Evolutionary conservation across 1,284 basidiomycete genomes (phyloP).

Genomic region (Apiotrichum montevideense): DNA sequence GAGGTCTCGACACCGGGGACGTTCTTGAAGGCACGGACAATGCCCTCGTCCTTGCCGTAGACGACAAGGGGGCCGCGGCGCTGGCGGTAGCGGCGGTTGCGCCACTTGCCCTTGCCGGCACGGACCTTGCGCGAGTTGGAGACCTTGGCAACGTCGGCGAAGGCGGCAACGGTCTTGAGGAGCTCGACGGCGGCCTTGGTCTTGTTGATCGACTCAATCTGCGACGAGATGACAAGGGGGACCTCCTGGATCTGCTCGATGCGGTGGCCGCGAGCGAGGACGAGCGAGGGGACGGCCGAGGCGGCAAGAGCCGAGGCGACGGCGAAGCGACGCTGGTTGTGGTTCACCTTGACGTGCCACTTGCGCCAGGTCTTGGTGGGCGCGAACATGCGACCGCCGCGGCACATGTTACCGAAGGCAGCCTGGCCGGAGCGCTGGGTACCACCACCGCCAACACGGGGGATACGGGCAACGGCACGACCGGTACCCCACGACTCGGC

Average conservation of each 20-base stretch:
- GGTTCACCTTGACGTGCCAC: slow-evolving; percentile 99
- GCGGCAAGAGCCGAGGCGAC: slow-evolving; percentile 97
- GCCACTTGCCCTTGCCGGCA: slow-evolving; percentile 95
- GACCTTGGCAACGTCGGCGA: slow-evolving; percentile 91
- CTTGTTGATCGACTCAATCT: slow-evolving; percentile 83
- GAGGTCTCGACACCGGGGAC: slow-evolving; percentile 96
- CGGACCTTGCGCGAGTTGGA: slow-evolving; percentile 96
- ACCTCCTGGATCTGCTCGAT: slow-evolving; percentile 97
- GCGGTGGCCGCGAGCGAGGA: slow-evolving; percentile 97
- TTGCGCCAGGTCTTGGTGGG: slow-evolving; percentile 99
- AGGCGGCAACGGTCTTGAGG: slow-evolving; percentile 85
- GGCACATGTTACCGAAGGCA: slow-evolving; percentile 99
- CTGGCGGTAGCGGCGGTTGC: slow-evolving; percentile 95
- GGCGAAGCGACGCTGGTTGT: slow-evolving; percentile 98
- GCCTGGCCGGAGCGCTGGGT: slow-evolving; percentile 98
- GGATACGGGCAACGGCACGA: slow-evolving; percentile 99
- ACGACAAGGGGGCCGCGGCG: slow-evolving; percentile 96
- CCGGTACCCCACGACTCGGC: slow-evolving; percentile 98
- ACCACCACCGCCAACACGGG: slow-evolving; percentile 98
- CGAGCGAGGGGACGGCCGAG: slow-evolving; percentile 94
- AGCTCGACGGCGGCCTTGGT: slow-evolving; percentile 96
- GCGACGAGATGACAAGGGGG: slow-evolving; percentile 80
- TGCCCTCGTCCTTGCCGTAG: slow-evolving; percentile 96
- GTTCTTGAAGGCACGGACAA: slow-evolving; percentile 98
- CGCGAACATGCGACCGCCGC: slow-evolving; percentile 99